Percentiles rank a stretch among this genome's conserved stretches.
Conservation (phyloP, 1,139 yeast genomes). For the Yamadazyma dendronema region DNA sequence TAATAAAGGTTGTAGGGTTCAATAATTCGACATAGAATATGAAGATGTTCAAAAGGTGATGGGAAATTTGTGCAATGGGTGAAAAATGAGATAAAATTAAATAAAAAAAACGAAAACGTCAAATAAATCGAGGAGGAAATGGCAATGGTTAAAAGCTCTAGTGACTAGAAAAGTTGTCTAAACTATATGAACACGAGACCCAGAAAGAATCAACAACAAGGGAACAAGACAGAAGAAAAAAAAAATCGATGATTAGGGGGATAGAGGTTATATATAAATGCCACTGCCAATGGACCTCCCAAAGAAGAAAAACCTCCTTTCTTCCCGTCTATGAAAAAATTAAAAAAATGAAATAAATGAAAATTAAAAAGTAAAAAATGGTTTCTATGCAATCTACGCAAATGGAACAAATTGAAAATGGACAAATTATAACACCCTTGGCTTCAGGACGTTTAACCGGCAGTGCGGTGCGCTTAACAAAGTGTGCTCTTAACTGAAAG, state of each 20-base stretch:
- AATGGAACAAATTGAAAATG: conserved; percentile 1
- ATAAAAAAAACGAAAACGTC: background rate
- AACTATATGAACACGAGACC: background rate
- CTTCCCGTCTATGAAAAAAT: background rate
- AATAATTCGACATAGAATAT: background rate
- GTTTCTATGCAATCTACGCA: conserved; percentile 2
- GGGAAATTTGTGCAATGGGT: background rate
- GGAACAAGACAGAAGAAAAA: background rate
- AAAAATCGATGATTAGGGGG: background rate
- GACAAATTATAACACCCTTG: background rate
- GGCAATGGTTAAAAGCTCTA: background rate
- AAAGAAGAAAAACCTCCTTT: background rate
- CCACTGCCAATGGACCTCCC: background rate
- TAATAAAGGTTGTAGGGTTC: too few relatives aligned
- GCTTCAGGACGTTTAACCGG: conserved; percentile 1
- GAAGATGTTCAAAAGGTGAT: background rate
- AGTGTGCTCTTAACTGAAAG: conserved; percentile 2
- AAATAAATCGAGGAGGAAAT: background rate
- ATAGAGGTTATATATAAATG: conserved; percentile 1
- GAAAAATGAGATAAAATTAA: background rate
- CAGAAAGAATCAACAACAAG: background rate
- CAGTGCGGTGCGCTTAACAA: too few relatives aligned
- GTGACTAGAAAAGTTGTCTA: too few relatives aligned
- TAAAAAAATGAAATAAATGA: background rate
- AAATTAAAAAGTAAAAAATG: too few relatives aligned